Conservation (phyloP, 2,329 filamentous ascomycete species). For the Calonectria crousiana region DNA sequence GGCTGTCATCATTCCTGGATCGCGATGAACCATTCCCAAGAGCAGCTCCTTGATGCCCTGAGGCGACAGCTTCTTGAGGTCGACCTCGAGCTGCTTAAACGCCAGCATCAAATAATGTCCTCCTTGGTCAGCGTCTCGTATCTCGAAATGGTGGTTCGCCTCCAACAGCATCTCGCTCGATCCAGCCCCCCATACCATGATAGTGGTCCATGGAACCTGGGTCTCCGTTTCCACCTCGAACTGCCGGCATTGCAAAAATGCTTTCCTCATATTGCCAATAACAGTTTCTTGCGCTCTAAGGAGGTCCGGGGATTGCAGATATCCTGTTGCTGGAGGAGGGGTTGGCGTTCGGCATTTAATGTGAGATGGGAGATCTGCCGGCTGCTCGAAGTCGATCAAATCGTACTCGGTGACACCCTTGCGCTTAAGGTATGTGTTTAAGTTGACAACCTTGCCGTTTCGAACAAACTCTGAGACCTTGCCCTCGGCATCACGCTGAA, state of each 20-base stretch:
- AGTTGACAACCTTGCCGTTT: slow-evolving; percentile 64
- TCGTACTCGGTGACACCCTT: slow-evolving; percentile 67
- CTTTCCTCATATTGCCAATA: slow-evolving; percentile 58
- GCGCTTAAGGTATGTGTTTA: slow-evolving; percentile 65
- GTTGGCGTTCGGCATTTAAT: slow-evolving; percentile 60
- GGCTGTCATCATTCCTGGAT: slow-evolving; percentile 59
- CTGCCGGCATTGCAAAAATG: slow-evolving; percentile 59
- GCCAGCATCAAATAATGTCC: slow-evolving; percentile 56
- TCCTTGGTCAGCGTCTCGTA: slow-evolving; percentile 54
- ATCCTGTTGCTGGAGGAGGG: slow-evolving; percentile 56
- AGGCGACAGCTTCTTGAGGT: slow-evolving; percentile 57
- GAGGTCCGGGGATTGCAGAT: slow-evolving; percentile 57
- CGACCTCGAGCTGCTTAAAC: slow-evolving; percentile 57
- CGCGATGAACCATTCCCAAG: slow-evolving; percentile 58
- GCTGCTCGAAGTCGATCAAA: slow-evolving; percentile 59
- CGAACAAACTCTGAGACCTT: slow-evolving; percentile 66
- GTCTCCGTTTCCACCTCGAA: slow-evolving; percentile 54
- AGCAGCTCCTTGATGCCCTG: slow-evolving; percentile 58
- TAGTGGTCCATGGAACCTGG: slow-evolving; percentile 54
- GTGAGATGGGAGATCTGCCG: slow-evolving; percentile 57
- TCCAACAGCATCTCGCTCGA: slow-evolving; percentile 59
- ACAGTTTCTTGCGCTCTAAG: slow-evolving; percentile 59
- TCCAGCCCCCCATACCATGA: slow-evolving; percentile 58
- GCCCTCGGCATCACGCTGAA: slow-evolving; percentile 64
- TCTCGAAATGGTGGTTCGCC: slow-evolving; percentile 58